phyloP scores from a whole-genome alignment of 176 grass and related monocot genomes.

The Phoenix roebelenii region DNA sequence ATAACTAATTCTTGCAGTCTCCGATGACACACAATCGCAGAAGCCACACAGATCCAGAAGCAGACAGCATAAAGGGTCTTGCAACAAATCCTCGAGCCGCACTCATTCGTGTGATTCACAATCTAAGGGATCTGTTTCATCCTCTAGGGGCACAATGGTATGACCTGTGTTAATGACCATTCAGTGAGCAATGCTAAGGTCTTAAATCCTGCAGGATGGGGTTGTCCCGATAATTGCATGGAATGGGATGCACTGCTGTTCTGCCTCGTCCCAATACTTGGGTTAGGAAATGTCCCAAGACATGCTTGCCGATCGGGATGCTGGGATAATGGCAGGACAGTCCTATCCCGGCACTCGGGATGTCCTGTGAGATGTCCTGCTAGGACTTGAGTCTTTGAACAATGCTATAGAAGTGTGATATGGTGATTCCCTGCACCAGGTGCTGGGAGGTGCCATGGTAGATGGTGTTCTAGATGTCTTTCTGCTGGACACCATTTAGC shows the following conservation, averaged over 20 bases:
- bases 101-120: constrained; percentile 72
- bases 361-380: no score
- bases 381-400: no score
- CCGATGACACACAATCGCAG: constrained; percentile 50
- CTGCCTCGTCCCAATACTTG: no score
- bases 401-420: no score
- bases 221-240: no score
- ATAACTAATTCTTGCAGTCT: constrained; percentile 28
- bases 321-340: no score
- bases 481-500: not conserved
- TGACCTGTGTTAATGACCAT: constrained; percentile 10
- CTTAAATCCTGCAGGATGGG: no score
- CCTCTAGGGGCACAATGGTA: constrained; percentile 43
- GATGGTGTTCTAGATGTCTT: not conserved
- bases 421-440: not conserved
- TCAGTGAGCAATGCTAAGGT: no score
- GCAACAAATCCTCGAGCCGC: constrained; percentile 48
- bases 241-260: no score
- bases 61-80: constrained; percentile 40
- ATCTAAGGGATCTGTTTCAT: constrained; percentile 52
- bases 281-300: no score
- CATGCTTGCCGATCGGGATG: no score
- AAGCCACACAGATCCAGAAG: constrained; percentile 52
- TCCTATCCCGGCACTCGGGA: no score
- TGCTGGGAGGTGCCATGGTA: not conserved